Base-by-base conservation (phyloP, 805 yeast species). In the Wickerhamiella siamensis region DNA sequence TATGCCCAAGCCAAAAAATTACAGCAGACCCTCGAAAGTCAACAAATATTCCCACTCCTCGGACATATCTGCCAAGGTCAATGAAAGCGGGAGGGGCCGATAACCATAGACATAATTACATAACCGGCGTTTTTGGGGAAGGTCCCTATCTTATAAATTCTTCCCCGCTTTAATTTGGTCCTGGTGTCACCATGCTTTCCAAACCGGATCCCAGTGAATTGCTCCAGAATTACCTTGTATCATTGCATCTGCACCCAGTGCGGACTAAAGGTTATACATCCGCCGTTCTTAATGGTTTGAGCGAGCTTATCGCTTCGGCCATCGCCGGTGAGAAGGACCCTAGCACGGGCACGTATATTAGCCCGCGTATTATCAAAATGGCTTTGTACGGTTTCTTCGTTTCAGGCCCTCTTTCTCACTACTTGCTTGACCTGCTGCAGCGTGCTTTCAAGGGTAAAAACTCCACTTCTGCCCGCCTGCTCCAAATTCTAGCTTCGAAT, bases 241-340 rank as follows among this genome's bases (percentile, higher is more conserved):
- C 50, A 14, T 50, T 57, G 32, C 48, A 52, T 43, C 44, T 43
- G 41, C 47, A 57, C 38, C 60, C 61, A n/a, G 55, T 57, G 39
- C 53, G 56, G 22, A 62, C 66, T 17, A 62, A 62, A 47, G 51
- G 61, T 5, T 47, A 53, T 42, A 62, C 66, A 2, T 51, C 64
- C 6, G 66, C 54, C 15, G 48, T 57, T 18, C 53, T 62, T 41
- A 61, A 61, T 45, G 62, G 55, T 10, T 38, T 59, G 12, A 46
- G 57, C 6, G 66, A 62, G 51, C 37, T 59, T 12, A 37, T 58
- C 10, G 66, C 65, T 8, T 57, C 62, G 12, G 39, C 50, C 18
- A 43, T 61, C 19, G 55, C 64, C n/a, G 63, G 62, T n/a, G 58
- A 60, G 38, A 53, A 53, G 54, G 61, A 59, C 46, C 62, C 62